Evolutionary conservation across 2,329 filamentous ascomycete genomes (phyloP).

Genomic region (Fusarium decemcellulare): DNA sequence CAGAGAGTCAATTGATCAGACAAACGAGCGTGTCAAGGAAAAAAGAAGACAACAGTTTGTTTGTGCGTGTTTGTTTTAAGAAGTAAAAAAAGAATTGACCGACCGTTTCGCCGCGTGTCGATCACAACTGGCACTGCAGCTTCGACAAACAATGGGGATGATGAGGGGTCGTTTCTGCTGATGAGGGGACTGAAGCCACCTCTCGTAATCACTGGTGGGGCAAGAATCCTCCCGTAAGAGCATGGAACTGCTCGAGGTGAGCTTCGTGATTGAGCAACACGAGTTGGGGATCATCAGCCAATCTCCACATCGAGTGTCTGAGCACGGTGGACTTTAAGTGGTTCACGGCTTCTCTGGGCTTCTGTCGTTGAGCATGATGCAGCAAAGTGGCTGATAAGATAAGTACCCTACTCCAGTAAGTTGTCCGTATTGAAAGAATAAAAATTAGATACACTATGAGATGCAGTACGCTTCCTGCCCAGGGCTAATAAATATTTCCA

Average conservation of each 20-base stretch:
- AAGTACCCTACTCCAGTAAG: not conserved
- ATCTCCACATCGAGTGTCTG: slow-evolving; percentile 35
- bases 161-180: slow-evolving; percentile 26
- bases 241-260: slow-evolving; percentile 3
- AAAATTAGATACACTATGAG: slow-evolving; percentile 38
- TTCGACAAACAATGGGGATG: not conserved
- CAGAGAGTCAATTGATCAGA: slow-evolving; percentile 3
- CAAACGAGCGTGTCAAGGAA: not conserved
- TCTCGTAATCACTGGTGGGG: slow-evolving; percentile 38
- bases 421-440: not conserved
- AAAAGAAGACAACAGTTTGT: not conserved
- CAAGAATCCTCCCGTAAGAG: slow-evolving; percentile 25
- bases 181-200: not conserved
- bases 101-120: slow-evolving; percentile 24
- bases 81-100: not conserved
- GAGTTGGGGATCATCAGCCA: slow-evolving; percentile 27
- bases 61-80: slow-evolving; percentile 8
- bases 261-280: slow-evolving; percentile 31
- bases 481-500: slow-evolving; percentile 22
- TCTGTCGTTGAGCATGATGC: slow-evolving; percentile 4
- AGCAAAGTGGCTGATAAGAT: not conserved
- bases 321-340: slow-evolving; percentile 33
- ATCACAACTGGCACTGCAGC: slow-evolving; percentile 16
- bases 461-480: slow-evolving; percentile 43
- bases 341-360: slow-evolving; percentile 28